Base-by-base conservation (phyloP, 208 protist genomes). In the Naegleria lovaniensis region DNA sequence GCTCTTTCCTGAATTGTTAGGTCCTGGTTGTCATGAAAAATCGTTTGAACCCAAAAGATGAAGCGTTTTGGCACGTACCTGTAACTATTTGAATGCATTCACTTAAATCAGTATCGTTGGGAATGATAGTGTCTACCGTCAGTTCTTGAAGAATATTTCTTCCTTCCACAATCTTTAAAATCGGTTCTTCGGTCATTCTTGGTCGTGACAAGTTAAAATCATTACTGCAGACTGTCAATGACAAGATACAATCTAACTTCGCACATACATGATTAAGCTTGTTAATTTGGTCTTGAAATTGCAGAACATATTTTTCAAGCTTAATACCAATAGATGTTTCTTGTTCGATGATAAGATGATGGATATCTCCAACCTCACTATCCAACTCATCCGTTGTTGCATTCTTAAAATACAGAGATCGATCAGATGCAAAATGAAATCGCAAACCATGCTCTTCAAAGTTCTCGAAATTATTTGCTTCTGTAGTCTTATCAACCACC, bases 1-100 rank as follows among this genome's bases (percentile, higher is more conserved):
- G 13, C 96, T 97, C 92, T 98, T 98, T 6, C 97, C 97, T 89
- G 95, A 97, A 43, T 95, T 94, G 92, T 97, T 98, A 3, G 94
- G 93, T 29, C 97, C 91, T 2, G 89, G 67, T 7, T 92, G 6
- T 25, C n/a, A 92, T 0, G 29, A 58, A 51, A 13, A 48, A 7
- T 48, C 43, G n/a, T n/a, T n/a, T n/a, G n/a, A n/a, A n/a, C n/a
- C n/a, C n/a, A n/a, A n/a, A n/a, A n/a, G n/a, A n/a, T n/a, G n/a
- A n/a, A 29, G n/a, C n/a, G 29, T n/a, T n/a, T 83, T n/a, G 29
- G n/a, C 67, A 48, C 43, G 1, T 9, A 88, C 85, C 96, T 7
- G 95, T 95, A 6, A 98, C 89, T 13, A 97, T 87, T 90, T 79
- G 48, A 58, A 40, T 83, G 19, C 85, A 84, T 76, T n/a, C 33